Base-by-base conservation (phyloP, 371 early-diverging fungal species). In the Rhizopus arrhizus region DNA sequence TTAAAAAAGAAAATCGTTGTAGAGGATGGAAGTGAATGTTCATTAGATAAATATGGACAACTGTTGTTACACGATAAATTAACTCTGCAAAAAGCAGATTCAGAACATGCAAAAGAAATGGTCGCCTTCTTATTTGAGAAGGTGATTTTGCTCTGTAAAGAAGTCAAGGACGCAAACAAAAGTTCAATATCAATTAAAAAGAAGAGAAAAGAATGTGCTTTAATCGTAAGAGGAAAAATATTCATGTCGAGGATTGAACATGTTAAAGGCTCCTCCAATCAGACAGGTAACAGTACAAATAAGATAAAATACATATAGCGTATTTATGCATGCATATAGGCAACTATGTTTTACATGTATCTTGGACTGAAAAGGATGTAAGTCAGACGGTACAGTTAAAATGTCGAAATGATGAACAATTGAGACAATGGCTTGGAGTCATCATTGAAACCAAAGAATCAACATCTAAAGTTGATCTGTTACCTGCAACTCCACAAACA, bases 321-420 rank as follows among this genome's bases (percentile, higher is more conserved):
- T 13, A 43, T 43, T 53, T 28, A 42, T 48, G 2, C 22, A 22
- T 22, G 22, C 22, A 22, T 36, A 52, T 22, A 73, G 77, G 77
- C n/a, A 52, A 61, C 35, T 69, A 71, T 50, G 64, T 71, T 5
- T 35, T 78, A 22, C 65, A 65, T 15, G 49, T 78, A 3, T 69
- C 71, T 51, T 78, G 75, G 73, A 66, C 64, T 10, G 73, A 78
- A 40, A 58, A 57, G 47, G 83, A 86, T 11, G 88, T 86, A 10
- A 80, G 87, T 66, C 93, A 95, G 58, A 85, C 89, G 41, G 94
- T 97, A 70, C 86, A 88, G 41, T 70, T 97, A 28, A 90, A 87
- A 61, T 95, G 94, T 70, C 80, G 92, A n/a, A 91, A 93, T 59
- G 89, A 88, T 43, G 98, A 98, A 61, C 95, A 95, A 62, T 83